Percentiles rank a stretch among this genome's conserved stretches.
phyloP scores from a whole-genome alignment of 306 rosid genomes.

The Begonia fuchsioides region DNA sequence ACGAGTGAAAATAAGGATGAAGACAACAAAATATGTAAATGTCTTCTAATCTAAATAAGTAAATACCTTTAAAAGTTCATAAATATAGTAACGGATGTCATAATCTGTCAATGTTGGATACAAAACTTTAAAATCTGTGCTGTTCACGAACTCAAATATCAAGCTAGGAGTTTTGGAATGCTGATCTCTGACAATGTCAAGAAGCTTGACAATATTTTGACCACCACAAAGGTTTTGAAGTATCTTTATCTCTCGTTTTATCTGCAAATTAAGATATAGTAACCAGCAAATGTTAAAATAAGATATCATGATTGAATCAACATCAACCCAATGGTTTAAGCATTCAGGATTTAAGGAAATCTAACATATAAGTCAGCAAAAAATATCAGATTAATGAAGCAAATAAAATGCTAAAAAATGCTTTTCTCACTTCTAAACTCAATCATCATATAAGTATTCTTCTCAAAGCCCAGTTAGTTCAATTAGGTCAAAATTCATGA shows the following conservation, averaged over 20 bases:
- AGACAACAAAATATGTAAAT: neutral
- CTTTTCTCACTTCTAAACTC: no score
- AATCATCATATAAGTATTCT: no score
- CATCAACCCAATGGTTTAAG: no score
- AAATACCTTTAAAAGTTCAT: constrained; percentile 30
- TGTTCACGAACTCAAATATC: constrained; percentile 31
- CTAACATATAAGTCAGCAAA: neutral
- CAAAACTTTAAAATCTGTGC: constrained; percentile 28
- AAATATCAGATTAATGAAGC: neutral
- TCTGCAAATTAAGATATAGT: constrained; percentile 10
- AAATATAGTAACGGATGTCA: constrained; percentile 33
- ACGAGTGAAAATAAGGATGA: neutral
- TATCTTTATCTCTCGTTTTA: constrained; percentile 33
- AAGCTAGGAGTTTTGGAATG: constrained; percentile 33
- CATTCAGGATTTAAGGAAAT: no score
- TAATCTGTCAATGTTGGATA: constrained; percentile 31
- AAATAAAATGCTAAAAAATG: no score
- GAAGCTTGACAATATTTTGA: constrained; percentile 27
- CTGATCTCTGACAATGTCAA: constrained; percentile 30
- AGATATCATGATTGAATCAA: neutral
- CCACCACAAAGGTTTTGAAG: constrained; percentile 40
- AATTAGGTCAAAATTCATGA: no score
- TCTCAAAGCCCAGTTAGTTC: no score
- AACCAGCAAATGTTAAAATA: neutral
- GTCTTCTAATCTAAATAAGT: no score